Evolutionary conservation across 2,329 filamentous ascomycete genomes (phyloP).

Genomic region (Ophioceras dolichostomum): DNA sequence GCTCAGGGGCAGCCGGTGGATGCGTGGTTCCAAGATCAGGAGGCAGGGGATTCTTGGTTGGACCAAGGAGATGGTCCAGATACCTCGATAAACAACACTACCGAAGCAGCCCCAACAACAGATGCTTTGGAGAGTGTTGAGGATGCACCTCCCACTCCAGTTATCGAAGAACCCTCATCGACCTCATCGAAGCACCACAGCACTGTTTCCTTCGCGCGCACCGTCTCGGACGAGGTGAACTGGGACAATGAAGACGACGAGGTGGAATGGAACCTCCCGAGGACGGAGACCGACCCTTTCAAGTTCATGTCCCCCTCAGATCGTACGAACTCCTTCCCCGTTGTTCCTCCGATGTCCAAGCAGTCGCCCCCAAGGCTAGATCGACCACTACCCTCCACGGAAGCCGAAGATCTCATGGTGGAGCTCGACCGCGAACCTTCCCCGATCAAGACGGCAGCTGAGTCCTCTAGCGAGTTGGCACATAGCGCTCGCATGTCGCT

Average conservation of each 20-base stretch:
- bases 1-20: constrained; percentile 5
- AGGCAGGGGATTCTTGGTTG: constrained; percentile 12
- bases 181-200: constrained; percentile 38
- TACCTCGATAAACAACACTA: too few relatives aligned
- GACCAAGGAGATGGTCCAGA: too few relatives aligned
- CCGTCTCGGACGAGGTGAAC: constrained; percentile 49
- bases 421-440: constrained; percentile 35
- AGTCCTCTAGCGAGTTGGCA: background rate
- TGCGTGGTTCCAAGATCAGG: constrained; percentile 19
- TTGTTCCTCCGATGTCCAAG: constrained; percentile 31
- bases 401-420: constrained; percentile 40
- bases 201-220: constrained; percentile 51
- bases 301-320: constrained; percentile 45
- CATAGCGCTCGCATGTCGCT: too few relatives aligned
- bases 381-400: constrained; percentile 31
- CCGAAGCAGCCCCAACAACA: background rate
- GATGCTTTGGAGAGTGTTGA: too few relatives aligned
- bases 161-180: too few relatives aligned
- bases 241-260: constrained; percentile 47
- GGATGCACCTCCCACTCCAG: background rate
- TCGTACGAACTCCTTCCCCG: constrained; percentile 51
- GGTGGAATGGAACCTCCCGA: constrained; percentile 40
- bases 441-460: constrained; percentile 14
- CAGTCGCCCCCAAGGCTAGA: constrained; percentile 17
- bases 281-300: constrained; percentile 43